A percentile compares a stretch with the other conserved stretches of the same genome.
phyloP scores from a whole-genome alignment of 352 stramenopile genomes.

The Phytophthora boehmeriae region DNA sequence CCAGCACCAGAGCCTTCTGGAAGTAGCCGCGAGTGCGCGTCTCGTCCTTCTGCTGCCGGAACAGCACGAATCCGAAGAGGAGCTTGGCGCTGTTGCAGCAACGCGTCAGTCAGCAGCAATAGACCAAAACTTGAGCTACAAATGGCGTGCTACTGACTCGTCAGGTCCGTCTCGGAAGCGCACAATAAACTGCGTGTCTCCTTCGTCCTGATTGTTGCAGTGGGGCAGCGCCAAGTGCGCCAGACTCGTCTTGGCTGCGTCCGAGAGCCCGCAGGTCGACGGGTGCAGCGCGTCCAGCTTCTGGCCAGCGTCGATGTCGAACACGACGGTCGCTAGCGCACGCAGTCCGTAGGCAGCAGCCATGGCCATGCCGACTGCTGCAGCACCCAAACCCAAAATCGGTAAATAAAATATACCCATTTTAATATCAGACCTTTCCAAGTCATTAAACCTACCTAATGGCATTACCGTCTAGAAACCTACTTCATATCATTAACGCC shows the following conservation, averaged over 20 bases:
- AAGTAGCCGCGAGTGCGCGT: conserved; percentile 77
- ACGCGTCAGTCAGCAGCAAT: conserved; percentile 15
- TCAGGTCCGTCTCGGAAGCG: conserved; percentile 53
- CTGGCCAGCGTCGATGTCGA: conserved; percentile 83
- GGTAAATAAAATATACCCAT: no score
- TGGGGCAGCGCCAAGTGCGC: conserved; percentile 82
- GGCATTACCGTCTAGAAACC: no score
- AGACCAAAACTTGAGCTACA: background rate
- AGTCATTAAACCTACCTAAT: no score
- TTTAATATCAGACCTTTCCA: no score
- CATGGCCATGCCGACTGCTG: no score
- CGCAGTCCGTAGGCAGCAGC: conserved; percentile 47
- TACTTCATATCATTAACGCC: no score
- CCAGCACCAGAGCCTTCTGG: conserved; percentile 84
- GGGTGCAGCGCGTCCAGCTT: conserved; percentile 72
- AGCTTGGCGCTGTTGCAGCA: conserved; percentile 40
- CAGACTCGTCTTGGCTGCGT: conserved; percentile 66
- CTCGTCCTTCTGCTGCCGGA: conserved; percentile 80
- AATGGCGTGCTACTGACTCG: conserved; percentile 31
- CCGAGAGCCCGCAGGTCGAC: conserved; percentile 43
- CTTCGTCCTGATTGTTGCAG: conserved; percentile 88
- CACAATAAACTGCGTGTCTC: conserved; percentile 86
- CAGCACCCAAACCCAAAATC: no score
- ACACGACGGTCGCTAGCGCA: conserved; percentile 78
- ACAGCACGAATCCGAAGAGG: conserved; percentile 86